These are phyloP conservation scores for Leucocoprinus sp. DNA, from an alignment of 768 basidiomycete species.

Conservation along the genomic window DNA sequence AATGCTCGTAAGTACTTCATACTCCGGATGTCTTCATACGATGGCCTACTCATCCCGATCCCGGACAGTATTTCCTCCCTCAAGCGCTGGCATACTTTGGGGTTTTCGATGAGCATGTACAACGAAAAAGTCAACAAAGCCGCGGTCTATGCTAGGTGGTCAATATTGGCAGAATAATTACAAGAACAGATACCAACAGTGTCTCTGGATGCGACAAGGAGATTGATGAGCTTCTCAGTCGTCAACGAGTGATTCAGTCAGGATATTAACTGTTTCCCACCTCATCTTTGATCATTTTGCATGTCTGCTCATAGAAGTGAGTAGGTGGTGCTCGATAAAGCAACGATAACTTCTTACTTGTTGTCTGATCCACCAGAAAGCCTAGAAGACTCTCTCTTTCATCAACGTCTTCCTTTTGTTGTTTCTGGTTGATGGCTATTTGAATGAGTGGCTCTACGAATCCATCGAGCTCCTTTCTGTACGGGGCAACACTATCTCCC, in stretches of 20 bases:
- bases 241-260: constrained; percentile 1
- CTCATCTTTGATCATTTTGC: constrained; percentile 35
- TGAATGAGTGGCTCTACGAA: constrained; percentile 15
- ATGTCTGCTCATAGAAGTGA: neutral
- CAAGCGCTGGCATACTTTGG: constrained; percentile 24
- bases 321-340: neutral
- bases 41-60: constrained; percentile 28
- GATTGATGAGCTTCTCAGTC: constrained; percentile 34
- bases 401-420: neutral
- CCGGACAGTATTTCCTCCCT: constrained; percentile 28
- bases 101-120: constrained; percentile 33
- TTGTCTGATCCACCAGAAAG: constrained; percentile 42
- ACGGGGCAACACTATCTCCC: constrained; percentile 10
- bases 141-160: constrained; percentile 34
- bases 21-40: constrained; percentile 32
- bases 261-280: constrained; percentile 1
- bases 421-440: constrained; percentile 10
- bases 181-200: constrained; percentile 40
- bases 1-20: constrained; percentile 20
- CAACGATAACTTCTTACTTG: constrained; percentile 30
- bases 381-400: constrained; percentile 33
- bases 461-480: constrained; percentile 9
- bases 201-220: constrained; percentile 50
- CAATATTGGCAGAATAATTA: too few species aligned
- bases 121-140: constrained; percentile 31